Conservation (phyloP, 2,329 filamentous ascomycete genomes). For the Tolypocladium ovalisporum region DNA sequence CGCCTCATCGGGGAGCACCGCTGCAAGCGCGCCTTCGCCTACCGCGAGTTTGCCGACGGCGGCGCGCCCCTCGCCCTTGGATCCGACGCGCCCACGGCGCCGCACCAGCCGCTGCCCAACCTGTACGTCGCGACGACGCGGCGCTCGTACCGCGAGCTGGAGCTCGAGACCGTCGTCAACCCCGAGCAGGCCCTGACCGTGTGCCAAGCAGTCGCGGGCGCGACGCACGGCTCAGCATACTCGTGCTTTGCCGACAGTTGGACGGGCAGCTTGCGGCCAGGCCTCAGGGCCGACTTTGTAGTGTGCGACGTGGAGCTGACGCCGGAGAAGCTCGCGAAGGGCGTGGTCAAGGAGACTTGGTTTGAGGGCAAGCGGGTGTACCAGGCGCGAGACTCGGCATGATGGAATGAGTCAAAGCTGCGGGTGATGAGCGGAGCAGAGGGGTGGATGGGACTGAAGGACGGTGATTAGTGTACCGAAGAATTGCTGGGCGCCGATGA, state of each 20-base stretch:
- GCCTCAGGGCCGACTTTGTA: constrained; percentile 47
- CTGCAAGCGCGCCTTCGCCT: constrained; percentile 50
- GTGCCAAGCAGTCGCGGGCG: constrained; percentile 41
- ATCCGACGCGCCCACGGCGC: constrained; percentile 48
- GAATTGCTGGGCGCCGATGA: neutral
- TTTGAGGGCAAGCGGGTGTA: constrained; percentile 34
- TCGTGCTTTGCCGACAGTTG: constrained; percentile 45
- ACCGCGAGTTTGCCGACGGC: constrained; percentile 45
- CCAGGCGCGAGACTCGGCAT: neutral
- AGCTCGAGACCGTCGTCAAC: constrained; percentile 32
- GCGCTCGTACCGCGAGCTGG: constrained; percentile 39
- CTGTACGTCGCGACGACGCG: constrained; percentile 49
- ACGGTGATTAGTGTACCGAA: neutral
- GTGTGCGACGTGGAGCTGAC: constrained; percentile 38
- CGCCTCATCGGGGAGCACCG: constrained; percentile 41
- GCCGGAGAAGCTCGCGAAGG: constrained; percentile 32
- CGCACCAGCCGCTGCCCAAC: constrained; percentile 41
- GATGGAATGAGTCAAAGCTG: neutral
- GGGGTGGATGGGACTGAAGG: too few relatives aligned
- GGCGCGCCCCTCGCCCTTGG: constrained; percentile 47
- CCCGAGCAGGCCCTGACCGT: constrained; percentile 40
- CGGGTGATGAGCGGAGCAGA: neutral
- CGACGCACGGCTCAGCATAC: constrained; percentile 44
- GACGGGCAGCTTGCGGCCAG: constrained; percentile 39
- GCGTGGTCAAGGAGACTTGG: constrained; percentile 41